Evolutionary conservation across 306 rosid genomes (phyloP).

Genomic region (Oemleria cerasiformis): DNA sequence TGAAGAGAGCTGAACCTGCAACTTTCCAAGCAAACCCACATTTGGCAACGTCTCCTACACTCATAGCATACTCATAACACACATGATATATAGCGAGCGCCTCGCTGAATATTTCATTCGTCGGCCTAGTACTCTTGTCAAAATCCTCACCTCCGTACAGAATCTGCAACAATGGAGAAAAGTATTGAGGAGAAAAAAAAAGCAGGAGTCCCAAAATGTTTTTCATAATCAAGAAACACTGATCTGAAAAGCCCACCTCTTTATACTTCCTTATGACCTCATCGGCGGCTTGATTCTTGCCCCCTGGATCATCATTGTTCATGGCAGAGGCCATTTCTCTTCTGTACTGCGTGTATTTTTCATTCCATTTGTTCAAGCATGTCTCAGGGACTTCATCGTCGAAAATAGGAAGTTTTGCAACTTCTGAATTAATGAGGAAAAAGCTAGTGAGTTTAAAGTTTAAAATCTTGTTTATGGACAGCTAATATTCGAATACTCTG

Average conservation of each 20-base stretch:
- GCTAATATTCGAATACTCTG: not conserved
- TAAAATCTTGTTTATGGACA: not conserved
- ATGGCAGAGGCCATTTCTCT: conserved; percentile 38
- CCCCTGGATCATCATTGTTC: not conserved
- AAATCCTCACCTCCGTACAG: conserved; percentile 45
- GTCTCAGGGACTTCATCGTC: conserved; percentile 43
- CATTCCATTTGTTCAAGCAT: conserved; percentile 39
- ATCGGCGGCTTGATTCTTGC: conserved; percentile 36
- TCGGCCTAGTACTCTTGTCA: conserved; percentile 36
- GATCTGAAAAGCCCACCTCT: not conserved
- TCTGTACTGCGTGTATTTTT: conserved; percentile 28
- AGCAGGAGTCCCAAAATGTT: not conserved
- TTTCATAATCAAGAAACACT: not conserved
- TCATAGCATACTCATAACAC: conserved; percentile 43
- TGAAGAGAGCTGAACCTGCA: conserved; percentile 56
- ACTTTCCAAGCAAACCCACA: conserved; percentile 68
- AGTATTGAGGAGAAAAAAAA: conserved; percentile 5
- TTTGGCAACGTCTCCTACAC: accelerated
- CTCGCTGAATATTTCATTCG: conserved; percentile 43
- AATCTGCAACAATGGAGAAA: conserved; percentile 25
- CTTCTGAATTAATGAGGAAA: conserved; percentile 31
- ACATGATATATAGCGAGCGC: conserved; percentile 59
- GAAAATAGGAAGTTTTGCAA: conserved; percentile 55
- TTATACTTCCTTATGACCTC: conserved; percentile 36
- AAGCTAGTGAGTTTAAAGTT: not conserved